phyloP scores from a whole-genome alignment of 108 stramenopile species.

The Nannochloropsis salina region DNA sequence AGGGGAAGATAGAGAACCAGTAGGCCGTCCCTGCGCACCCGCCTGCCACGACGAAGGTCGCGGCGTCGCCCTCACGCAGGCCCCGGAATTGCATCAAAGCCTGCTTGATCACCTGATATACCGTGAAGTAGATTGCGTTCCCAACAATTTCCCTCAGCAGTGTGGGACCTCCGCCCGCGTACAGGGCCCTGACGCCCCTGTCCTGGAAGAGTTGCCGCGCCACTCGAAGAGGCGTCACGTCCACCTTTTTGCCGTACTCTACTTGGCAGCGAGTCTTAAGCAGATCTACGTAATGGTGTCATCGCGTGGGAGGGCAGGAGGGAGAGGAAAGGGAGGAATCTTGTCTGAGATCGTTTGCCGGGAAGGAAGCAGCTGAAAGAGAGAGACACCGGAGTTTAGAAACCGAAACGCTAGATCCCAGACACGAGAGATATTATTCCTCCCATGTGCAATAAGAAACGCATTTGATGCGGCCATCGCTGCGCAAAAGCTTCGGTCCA shows the following conservation, averaged over 20 bases:
- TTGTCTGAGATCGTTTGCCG: too few relatives aligned
- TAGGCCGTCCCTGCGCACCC: neutral
- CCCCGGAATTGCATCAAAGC: neutral
- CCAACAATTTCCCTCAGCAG: neutral
- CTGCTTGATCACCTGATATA: constrained; percentile 3
- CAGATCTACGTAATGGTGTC: neutral
- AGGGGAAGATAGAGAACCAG: constrained; percentile 12
- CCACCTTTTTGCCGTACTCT: neutral
- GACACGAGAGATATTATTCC: too few relatives aligned
- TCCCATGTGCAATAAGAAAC: too few relatives aligned
- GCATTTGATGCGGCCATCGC: too few relatives aligned
- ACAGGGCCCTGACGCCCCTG: neutral
- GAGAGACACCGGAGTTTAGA: too few relatives aligned
- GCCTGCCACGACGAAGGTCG: neutral
- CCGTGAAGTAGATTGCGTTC: constrained; percentile 8
- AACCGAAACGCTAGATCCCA: too few relatives aligned
- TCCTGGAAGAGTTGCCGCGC: neutral
- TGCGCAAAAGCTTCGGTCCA: too few relatives aligned
- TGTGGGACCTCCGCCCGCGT: constrained; percentile 4
- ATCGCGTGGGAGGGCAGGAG: neutral
- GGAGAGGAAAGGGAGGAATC: neutral
- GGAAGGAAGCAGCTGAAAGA: too few relatives aligned
- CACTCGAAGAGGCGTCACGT: neutral
- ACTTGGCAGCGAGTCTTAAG: constrained; percentile 9
- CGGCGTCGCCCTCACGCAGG: neutral